Conservation (phyloP, 129 eudicot species). For the Solidago caesia region DNA sequence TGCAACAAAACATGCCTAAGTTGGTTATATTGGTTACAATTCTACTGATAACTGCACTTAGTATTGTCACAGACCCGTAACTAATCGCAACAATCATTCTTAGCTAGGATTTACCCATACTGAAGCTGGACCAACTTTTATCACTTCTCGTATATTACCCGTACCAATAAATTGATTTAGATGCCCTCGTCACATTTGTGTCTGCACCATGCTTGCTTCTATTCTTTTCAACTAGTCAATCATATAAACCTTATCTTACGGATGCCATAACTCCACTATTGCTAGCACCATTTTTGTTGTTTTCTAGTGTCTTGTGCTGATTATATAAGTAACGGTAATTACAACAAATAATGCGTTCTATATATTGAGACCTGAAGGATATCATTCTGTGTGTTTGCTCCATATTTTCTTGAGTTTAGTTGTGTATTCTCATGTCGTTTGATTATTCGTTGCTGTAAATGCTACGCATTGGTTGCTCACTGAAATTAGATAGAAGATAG, state of each 20-base stretch:
- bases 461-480: background rate
- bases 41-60: constrained; percentile 15
- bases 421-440: background rate
- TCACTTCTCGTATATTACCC: constrained; percentile 8
- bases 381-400: constrained; percentile 5
- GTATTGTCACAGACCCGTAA: constrained; percentile 3
- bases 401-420: background rate
- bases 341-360: background rate
- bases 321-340: background rate
- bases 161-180: background rate
- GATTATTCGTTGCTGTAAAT: constrained; percentile 15
- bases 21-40: constrained; percentile 11
- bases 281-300: constrained; percentile 1
- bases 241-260: background rate
- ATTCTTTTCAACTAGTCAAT: constrained; percentile 6
- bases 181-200: background rate
- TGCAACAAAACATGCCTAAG: background rate
- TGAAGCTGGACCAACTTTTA: constrained; percentile 19
- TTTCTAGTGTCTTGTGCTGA: background rate
- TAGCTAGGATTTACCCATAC: background rate
- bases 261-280: constrained; percentile 4
- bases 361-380: background rate
- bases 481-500: constrained; percentile 1
- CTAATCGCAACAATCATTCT: constrained; percentile 2
- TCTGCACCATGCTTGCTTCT: background rate